Conservation (phyloP, 768 basidiomycete species). For the Harrya chromipes region DNA sequence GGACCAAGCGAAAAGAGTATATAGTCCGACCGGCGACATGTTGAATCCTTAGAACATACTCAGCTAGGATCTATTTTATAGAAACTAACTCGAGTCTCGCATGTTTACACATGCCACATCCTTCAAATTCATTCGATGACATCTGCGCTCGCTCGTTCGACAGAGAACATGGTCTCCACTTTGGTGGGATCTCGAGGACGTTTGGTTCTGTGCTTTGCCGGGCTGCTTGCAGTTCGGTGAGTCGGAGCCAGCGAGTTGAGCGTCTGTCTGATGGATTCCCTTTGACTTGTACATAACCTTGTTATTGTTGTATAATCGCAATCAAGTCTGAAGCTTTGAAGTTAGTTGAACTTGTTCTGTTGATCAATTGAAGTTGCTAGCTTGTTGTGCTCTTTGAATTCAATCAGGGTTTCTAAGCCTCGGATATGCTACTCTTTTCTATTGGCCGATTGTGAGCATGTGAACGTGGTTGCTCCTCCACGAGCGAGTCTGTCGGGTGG, state of each 20-base stretch:
- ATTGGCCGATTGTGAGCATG: no score
- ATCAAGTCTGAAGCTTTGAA: no score
- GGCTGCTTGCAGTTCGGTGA: slow-evolving; percentile 25
- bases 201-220: slow-evolving; percentile 43
- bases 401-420: no score
- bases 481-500: no score
- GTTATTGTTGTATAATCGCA: no score
- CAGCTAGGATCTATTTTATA: slow-evolving; percentile 80
- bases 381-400: no score
- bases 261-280: slow-evolving; percentile 60
- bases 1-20: slow-evolving; percentile 35
- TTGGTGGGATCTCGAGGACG: slow-evolving; percentile 55
- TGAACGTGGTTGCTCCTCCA: no score
- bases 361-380: no score
- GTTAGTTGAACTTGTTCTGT: no score
- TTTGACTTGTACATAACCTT: background rate
- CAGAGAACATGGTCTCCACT: slow-evolving; percentile 56
- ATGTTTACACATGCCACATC: slow-evolving; percentile 74
- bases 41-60: slow-evolving; percentile 64
- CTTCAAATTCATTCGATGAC: slow-evolving; percentile 74
- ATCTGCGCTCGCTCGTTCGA: slow-evolving; percentile 59
- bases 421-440: no score
- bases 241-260: slow-evolving; percentile 50
- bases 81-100: slow-evolving; percentile 78
- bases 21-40: slow-evolving; percentile 23